Conservation (phyloP, 108 stramenopile genomes). For the Nitzschia inconspicua region DNA sequence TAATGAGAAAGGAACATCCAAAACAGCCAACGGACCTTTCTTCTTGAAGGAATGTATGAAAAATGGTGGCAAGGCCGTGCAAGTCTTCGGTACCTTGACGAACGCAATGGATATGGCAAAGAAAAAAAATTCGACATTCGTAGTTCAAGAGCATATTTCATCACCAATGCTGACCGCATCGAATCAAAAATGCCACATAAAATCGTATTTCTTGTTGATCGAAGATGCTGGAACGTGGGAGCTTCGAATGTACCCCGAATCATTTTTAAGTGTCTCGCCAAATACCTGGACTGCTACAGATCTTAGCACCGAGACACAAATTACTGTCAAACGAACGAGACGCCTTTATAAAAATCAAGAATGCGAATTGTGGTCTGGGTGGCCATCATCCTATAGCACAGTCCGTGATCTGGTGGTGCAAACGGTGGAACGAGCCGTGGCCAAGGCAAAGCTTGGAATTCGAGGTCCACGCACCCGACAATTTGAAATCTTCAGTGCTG, state of each 20-base stretch:
- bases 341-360: conserved; percentile 15
- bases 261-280: conserved; percentile 32
- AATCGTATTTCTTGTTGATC: too few species aligned
- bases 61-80: conserved; percentile 44
- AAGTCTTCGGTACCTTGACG: conserved; percentile 10
- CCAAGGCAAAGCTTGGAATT: conserved; percentile 21
- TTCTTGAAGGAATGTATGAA: conserved; percentile 47
- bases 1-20: neutral
- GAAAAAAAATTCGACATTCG: conserved; percentile 31
- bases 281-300: conserved; percentile 34
- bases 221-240: conserved; percentile 23
- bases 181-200: conserved; percentile 41
- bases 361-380: too few species aligned
- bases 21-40: conserved; percentile 12
- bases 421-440: conserved; percentile 31
- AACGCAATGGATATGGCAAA: conserved; percentile 6
- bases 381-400: conserved; percentile 7
- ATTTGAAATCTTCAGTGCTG: conserved; percentile 46
- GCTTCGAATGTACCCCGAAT: neutral
- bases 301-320: conserved; percentile 30
- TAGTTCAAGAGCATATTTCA: conserved; percentile 43
- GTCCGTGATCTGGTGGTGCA: too few species aligned
- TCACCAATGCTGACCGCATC: conserved; percentile 28
- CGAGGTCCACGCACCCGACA: conserved; percentile 11
- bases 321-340: conserved; percentile 35